These are phyloP conservation scores for slime mould (Dictyostelium discoideum) DNA, from an alignment of 78 protist genomes.

Conservation along the genomic window DNA sequence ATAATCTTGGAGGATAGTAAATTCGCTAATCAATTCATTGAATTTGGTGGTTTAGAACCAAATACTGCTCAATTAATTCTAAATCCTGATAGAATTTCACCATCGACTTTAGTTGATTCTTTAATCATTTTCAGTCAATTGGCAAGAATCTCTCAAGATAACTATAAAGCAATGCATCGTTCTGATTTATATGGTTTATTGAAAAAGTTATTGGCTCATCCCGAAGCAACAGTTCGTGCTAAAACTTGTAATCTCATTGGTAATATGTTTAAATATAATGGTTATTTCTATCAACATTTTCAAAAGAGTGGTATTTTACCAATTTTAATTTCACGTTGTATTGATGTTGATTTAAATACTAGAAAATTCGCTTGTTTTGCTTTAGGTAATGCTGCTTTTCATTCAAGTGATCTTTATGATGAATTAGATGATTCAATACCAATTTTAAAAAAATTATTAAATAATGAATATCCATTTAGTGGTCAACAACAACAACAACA, in stretches of 20 bases:
- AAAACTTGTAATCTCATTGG: conserved; percentile 94
- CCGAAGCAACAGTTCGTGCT: conserved; percentile 79
- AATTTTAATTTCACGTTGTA: conserved; percentile 36
- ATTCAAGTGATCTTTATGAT: conserved; percentile 67
- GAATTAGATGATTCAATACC: conserved; percentile 30
- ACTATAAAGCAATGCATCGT: conserved; percentile 53
- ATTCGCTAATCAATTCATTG: conserved; percentile 24
- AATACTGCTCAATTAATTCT: not conserved
- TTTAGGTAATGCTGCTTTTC: conserved; percentile 94
- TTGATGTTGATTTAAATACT: conserved; percentile 69
- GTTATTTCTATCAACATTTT: conserved; percentile 80
- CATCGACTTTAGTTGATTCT: conserved; percentile 30
- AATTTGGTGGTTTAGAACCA: conserved; percentile 55
- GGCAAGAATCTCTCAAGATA: conserved; percentile 72
- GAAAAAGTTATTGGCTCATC: conserved; percentile 43
- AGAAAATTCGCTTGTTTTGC: conserved; percentile 95
- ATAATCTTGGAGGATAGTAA: conserved; percentile 15
- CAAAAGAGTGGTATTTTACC: conserved; percentile 41
- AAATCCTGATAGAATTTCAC: not conserved
- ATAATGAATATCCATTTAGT: conserved; percentile 34
- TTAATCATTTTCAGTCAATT: conserved; percentile 85
- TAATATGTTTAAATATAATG: conserved; percentile 88
- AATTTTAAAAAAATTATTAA: not conserved
- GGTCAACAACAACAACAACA: not conserved
- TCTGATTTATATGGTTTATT: conserved; percentile 36